A percentile compares a stretch with the other conserved stretches of the same genome.
phyloP scores from a whole-genome alignment of 164 flowering plant genomes.

The Vitis labrusca region DNA sequence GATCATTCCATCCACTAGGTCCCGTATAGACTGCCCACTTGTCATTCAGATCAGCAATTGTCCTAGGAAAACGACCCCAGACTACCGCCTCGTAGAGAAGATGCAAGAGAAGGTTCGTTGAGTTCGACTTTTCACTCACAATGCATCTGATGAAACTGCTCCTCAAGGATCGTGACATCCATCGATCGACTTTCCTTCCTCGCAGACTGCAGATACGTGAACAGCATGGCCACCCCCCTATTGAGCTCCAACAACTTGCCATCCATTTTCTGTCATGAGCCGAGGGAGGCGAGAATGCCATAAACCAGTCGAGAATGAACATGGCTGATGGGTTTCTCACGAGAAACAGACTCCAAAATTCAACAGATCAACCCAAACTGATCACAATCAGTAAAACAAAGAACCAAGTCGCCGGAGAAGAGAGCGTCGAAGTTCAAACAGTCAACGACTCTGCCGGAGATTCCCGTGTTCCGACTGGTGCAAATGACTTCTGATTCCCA shows the following conservation, averaged over 20 bases:
- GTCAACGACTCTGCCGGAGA: neutral
- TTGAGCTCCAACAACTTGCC: conserved; percentile 65
- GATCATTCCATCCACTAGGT: conserved; percentile 99
- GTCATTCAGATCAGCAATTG: conserved; percentile 88
- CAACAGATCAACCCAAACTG: neutral
- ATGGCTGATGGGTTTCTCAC: conserved; percentile 2
- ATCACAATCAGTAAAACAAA: neutral
- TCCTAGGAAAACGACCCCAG: neutral
- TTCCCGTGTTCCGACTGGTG: too few species aligned
- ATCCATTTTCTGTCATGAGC: conserved; percentile 36
- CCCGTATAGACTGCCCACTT: conserved; percentile 99
- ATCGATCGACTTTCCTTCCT: conserved; percentile 80
- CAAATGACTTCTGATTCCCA: too few species aligned
- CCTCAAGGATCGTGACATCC: conserved; percentile 76
- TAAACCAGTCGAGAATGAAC: conserved; percentile 57
- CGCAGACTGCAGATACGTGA: conserved; percentile 83
- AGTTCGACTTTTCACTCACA: conserved; percentile 96
- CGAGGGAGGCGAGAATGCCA: conserved; percentile 45
- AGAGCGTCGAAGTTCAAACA: neutral
- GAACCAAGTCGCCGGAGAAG: neutral
- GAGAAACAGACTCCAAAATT: neutral
- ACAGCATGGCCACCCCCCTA: conserved; percentile 49
- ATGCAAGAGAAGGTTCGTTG: conserved; percentile 87
- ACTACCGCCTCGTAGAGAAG: conserved; percentile 55
- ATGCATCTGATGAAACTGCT: conserved; percentile 96